Percentiles rank a stretch among this genome's conserved stretches.
Evolutionary conservation across 2,329 filamentous ascomycete species (phyloP).

Genomic region (Aspergillus ochraceus): DNA sequence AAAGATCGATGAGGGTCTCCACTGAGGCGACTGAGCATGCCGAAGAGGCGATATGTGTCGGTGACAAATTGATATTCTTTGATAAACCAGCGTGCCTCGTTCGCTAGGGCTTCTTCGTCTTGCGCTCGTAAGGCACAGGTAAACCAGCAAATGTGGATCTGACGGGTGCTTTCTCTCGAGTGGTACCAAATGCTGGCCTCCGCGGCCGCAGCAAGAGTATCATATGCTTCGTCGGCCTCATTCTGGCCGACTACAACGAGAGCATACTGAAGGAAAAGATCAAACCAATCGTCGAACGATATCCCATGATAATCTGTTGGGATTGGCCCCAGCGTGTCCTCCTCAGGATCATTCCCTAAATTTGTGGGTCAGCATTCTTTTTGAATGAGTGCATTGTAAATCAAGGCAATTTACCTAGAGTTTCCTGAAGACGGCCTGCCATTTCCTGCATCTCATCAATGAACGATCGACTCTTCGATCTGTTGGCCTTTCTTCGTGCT

Average conservation of each 20-base stretch:
- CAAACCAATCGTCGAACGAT: constrained; percentile 80
- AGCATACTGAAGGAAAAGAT: constrained; percentile 86
- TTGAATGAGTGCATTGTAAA: not conserved
- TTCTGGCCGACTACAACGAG: constrained; percentile 70
- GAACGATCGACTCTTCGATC: constrained; percentile 35
- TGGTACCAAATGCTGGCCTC: constrained; percentile 82
- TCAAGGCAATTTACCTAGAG: constrained; percentile 33
- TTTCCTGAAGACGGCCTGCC: constrained; percentile 45
- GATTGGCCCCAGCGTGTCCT: constrained; percentile 33
- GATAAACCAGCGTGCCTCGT: constrained; percentile 79
- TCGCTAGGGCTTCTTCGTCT: constrained; percentile 73
- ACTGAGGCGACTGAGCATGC: constrained; percentile 72
- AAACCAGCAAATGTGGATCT: constrained; percentile 76
- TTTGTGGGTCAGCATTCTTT: constrained; percentile 13
- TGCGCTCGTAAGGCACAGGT: constrained; percentile 78
- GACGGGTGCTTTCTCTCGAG: constrained; percentile 64
- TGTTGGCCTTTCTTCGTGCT: constrained; percentile 38
- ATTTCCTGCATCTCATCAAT: constrained; percentile 47
- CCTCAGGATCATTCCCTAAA: constrained; percentile 25
- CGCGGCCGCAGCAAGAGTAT: constrained; percentile 73
- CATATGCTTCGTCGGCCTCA: constrained; percentile 71
- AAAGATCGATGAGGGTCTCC: constrained; percentile 60
- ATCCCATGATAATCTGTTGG: constrained; percentile 71
- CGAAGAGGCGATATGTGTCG: constrained; percentile 81
- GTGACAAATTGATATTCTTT: constrained; percentile 76